A percentile compares a stretch with the other conserved stretches of the same genome.
Conservation (phyloP, 768 basidiomycete genomes). For the Tremella yokohamensis region DNA sequence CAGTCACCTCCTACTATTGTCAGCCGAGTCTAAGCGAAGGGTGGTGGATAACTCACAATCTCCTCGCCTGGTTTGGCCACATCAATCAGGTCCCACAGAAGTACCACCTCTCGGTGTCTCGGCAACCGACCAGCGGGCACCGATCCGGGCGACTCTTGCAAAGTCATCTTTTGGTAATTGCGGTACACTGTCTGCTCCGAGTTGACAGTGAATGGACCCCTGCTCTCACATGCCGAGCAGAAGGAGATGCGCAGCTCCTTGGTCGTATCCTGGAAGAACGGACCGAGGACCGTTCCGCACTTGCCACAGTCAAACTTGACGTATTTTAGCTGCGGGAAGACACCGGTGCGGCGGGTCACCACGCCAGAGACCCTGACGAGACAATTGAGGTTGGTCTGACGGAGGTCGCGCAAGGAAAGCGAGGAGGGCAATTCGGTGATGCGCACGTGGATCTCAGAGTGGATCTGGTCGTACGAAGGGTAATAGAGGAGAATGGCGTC, state of each 20-base stretch:
- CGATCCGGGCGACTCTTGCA: constrained; percentile 95
- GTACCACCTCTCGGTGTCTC: constrained; percentile 90
- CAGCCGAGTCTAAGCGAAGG: constrained; percentile 2
- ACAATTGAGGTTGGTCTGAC: constrained; percentile 86
- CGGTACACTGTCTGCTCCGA: constrained; percentile 97
- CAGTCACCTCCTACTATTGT: constrained; percentile 79
- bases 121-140: constrained; percentile 97
- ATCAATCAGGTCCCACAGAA: constrained; percentile 97
- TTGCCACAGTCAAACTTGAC: constrained; percentile 98
- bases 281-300: constrained; percentile 88
- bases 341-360: constrained; percentile 89
- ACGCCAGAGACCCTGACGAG: constrained; percentile 94
- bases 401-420: constrained; percentile 86
- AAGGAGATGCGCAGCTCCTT: constrained; percentile 91
- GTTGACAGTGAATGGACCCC: constrained; percentile 93
- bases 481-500: constrained; percentile 93
- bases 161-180: constrained; percentile 97
- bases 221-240: constrained; percentile 88
- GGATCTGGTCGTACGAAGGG: constrained; percentile 92
- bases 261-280: constrained; percentile 95
- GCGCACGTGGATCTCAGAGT: constrained; percentile 95
- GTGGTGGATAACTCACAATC: constrained; percentile 63
- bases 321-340: constrained; percentile 99
- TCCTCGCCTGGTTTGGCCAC: constrained; percentile 98
- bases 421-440: constrained; percentile 88